Conservation (phyloP, 2,329 filamentous ascomycete genomes). For the Penicillium sp. region DNA sequence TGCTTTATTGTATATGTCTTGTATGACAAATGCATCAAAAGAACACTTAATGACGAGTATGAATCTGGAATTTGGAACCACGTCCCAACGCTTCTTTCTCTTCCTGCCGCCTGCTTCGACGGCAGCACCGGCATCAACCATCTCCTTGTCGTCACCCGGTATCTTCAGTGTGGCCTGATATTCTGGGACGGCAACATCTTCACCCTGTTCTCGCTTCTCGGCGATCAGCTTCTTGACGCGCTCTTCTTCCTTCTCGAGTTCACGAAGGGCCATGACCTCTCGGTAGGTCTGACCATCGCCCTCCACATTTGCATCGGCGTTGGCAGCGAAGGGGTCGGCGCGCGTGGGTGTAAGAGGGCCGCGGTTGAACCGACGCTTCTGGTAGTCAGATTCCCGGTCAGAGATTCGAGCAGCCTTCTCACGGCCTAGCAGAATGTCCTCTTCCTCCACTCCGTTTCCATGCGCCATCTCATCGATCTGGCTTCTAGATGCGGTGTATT, state of each 20-base stretch:
- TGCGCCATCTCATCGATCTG: constrained; percentile 94
- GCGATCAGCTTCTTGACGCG: constrained; percentile 78
- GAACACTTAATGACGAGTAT: too few relatives aligned
- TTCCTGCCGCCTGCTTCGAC: constrained; percentile 68
- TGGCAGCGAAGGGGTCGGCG: constrained; percentile 80
- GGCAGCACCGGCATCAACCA: constrained; percentile 68
- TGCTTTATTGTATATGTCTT: too few relatives aligned
- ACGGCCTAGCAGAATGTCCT: constrained; percentile 80
- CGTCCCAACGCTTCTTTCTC: constrained; percentile 95
- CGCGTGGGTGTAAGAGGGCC: constrained; percentile 76
- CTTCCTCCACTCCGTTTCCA: constrained; percentile 83
- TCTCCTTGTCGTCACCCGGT: constrained; percentile 67
- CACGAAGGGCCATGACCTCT: constrained; percentile 86
- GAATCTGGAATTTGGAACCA: too few relatives aligned
- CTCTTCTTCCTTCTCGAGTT: constrained; percentile 91
- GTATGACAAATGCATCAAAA: too few relatives aligned
- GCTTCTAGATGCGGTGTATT: constrained; percentile 89
- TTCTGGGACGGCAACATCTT: constrained; percentile 59
- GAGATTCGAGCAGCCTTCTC: constrained; percentile 90
- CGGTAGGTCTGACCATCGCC: constrained; percentile 80
- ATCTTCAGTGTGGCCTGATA: constrained; percentile 74
- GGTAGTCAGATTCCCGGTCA: constrained; percentile 95
- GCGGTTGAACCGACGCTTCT: constrained; percentile 91
- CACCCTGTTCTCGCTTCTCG: constrained; percentile 66
- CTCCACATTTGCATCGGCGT: constrained; percentile 66